Base-by-base conservation (phyloP, 768 basidiomycete genomes). In the Lactarius pseudohatsudake region DNA sequence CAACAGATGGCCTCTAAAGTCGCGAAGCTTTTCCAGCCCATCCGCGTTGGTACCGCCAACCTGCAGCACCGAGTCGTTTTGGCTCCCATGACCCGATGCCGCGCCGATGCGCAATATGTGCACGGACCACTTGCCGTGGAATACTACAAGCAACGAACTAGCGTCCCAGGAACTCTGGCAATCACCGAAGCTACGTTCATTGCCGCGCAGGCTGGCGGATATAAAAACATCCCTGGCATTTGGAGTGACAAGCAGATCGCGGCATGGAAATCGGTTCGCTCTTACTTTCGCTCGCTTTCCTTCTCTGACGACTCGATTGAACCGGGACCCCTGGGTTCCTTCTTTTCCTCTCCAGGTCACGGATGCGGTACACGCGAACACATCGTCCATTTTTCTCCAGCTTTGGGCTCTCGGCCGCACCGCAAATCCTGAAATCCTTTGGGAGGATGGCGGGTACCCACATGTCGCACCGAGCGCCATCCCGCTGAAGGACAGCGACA, bases 131-230 rank as follows among this genome's bases (percentile, higher is more conserved):
- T 81, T 13, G 76, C 76, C 22, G 70, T 11, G 74, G 75, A 78
- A 26, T 85, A 84, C 70, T 85, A 85, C 69, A 61, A 75, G 10
- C 84, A 85, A 69, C 80, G 85, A 0, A 79, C 76, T 5, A 76
- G 77, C 54, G 69, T 73, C 0, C 79, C 82, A 0, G 86, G 87
- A 0, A 86, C 83, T 0, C 74, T 89, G 36, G 75, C 85, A 54
- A 80, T 90, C 62, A 75, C 84, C 3, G 87, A 89, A 73, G 86
- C 79, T 0, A 85, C 86, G 1, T 76, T 81, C 64, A 82, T 90
- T 59, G 79, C 82, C 0, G 72, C 75, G 0, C 70, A 79, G 7
- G 85, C 86, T 0, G 85, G 84, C 2, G 86, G 85, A 2, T 78
- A 75, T 45, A 57, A 62, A 1, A 75, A 84, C 66, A 79, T 84